These are phyloP conservation scores for Amoeboaphelidium occidentale DNA, from an alignment of 371 early-diverging fungal species.

Conservation along the genomic window DNA sequence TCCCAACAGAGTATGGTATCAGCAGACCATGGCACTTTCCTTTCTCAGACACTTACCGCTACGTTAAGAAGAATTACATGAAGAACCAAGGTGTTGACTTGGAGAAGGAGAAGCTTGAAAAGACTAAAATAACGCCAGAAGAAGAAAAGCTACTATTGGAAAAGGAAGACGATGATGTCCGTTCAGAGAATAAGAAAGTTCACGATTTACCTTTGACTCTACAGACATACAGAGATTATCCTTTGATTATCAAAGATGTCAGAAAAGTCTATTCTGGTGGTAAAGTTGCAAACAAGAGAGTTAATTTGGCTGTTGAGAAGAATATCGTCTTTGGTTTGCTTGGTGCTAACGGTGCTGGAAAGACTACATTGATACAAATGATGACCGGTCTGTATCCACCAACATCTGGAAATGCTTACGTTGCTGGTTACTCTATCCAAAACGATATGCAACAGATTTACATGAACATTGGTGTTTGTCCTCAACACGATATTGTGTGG, in stretches of 20 bases:
- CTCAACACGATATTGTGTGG: conserved; percentile 51
- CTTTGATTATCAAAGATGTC: conserved; percentile 28
- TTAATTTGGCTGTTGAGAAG: conserved; percentile 32
- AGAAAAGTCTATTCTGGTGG: conserved; percentile 25
- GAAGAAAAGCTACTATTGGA: conserved; percentile 1
- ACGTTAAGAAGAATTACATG: conserved; percentile 7
- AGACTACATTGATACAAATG: conserved; percentile 37
- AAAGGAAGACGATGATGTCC: conserved; percentile 29
- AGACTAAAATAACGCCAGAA: neutral
- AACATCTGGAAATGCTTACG: conserved; percentile 24
- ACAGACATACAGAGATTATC: conserved; percentile 7
- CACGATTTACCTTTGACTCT: conserved; percentile 6
- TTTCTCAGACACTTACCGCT: conserved; percentile 20
- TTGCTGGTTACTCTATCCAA: conserved; percentile 30
- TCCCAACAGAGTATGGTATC: conserved; percentile 36
- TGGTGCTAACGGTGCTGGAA: conserved; percentile 16
- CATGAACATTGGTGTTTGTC: conserved; percentile 37
- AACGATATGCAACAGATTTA: conserved; percentile 30
- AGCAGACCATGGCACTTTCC: conserved; percentile 28
- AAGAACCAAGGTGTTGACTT: conserved; percentile 1
- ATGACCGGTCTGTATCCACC: conserved; percentile 36
- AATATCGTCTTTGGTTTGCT: conserved; percentile 32
- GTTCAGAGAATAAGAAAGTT: conserved; percentile 23
- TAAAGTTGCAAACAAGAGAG: conserved; percentile 35
- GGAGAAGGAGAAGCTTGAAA: neutral